These are phyloP conservation scores for Pyrus hybrid DNA, from an alignment of 331 rosid genomes.

Conservation along the genomic window DNA sequence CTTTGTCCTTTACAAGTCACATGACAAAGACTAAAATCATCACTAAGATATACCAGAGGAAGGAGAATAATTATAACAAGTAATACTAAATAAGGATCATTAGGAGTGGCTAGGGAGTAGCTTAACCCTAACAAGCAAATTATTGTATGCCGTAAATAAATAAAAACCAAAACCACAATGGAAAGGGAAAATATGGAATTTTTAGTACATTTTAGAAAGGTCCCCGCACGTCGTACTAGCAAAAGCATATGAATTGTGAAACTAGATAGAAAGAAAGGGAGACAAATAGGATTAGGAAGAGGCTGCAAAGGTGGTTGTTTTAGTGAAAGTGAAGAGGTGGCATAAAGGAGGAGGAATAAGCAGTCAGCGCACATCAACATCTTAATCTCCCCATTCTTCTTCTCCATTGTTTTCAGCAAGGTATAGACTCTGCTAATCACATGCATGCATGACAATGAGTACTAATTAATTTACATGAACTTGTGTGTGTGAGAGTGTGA, in stretches of 20 bases:
- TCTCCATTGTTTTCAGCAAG: not conserved
- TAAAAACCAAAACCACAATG: not conserved
- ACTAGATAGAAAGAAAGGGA: not conserved
- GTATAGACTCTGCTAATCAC: not conserved
- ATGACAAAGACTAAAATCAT: not conserved
- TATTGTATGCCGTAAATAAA: not conserved
- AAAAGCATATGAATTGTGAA: too few relatives aligned
- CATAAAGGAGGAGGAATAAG: not conserved
- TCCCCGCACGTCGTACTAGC: not conserved
- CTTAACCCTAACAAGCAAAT: not conserved
- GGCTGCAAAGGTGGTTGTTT: constrained; percentile 3
- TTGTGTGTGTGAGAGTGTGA: not conserved
- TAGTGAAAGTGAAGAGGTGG: constrained; percentile 4
- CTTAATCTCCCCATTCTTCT: not conserved
- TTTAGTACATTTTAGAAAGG: not conserved
- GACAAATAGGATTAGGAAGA: constrained; percentile 6
- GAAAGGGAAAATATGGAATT: not conserved
- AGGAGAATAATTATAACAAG: not conserved
- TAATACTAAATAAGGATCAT: not conserved
- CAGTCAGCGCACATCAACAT: constrained; percentile 13
- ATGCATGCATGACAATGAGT: too few relatives aligned
- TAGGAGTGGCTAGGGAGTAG: not conserved
- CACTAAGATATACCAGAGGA: not conserved
- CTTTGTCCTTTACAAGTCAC: not conserved
- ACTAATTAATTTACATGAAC: not conserved